Evolutionary conservation across 176 grass and related monocot species (phyloP).

Genomic region (Calamus simplicifolius): DNA sequence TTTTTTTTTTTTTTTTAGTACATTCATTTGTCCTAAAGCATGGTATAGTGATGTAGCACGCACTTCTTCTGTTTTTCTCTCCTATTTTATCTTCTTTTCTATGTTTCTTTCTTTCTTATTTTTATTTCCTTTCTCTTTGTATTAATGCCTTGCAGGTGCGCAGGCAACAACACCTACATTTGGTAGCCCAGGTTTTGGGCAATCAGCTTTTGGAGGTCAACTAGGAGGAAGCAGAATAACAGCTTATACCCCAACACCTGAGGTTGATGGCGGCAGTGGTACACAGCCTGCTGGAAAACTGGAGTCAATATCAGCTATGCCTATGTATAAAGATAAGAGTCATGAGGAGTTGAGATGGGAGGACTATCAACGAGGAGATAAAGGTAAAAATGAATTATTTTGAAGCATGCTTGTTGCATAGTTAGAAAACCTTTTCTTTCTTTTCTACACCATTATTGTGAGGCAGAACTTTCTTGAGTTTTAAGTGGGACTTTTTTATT

Average conservation of each 20-base stretch:
- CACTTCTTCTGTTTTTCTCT: conserved; percentile 3
- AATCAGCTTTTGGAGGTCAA: conserved; percentile 55
- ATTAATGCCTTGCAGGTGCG: conserved; percentile 46
- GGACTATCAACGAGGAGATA: conserved; percentile 84
- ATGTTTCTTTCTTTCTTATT: conserved; percentile 6
- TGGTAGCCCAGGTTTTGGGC: conserved; percentile 52
- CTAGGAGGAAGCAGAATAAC: conserved; percentile 69
- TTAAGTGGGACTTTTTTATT: too few species aligned
- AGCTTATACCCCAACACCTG: conserved; percentile 57
- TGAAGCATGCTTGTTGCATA: not conserved
- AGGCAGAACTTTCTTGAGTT: too few species aligned
- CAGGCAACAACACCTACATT: conserved; percentile 51
- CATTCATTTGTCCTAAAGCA: too few species aligned
- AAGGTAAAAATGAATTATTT: conserved; percentile 36
- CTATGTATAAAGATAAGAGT: conserved; percentile 89
- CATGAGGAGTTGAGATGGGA: conserved; percentile 97
- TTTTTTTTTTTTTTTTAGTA: too few species aligned
- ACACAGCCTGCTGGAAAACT: conserved; percentile 56
- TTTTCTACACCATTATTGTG: too few species aligned
- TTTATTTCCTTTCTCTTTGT: conserved; percentile 7
- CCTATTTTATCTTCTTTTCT: not conserved
- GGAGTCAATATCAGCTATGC: conserved; percentile 93
- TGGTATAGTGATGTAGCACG: too few species aligned
- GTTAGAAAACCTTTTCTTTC: too few species aligned
- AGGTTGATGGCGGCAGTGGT: conserved; percentile 61